Evolutionary conservation across 345 rosid genomes (phyloP).

Genomic region (Eucalyptus sideroxylon): DNA sequence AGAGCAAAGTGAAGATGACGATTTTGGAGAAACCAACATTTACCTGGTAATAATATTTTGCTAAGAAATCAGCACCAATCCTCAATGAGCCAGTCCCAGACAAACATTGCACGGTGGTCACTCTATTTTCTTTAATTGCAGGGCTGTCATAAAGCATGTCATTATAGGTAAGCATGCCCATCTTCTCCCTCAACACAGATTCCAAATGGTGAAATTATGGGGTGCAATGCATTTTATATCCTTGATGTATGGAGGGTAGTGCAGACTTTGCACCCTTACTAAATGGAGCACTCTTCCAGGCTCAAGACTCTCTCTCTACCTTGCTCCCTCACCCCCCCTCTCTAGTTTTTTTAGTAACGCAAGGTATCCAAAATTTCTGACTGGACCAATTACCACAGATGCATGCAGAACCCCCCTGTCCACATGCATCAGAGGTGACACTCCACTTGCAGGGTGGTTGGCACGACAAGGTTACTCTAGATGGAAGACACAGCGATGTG

Average conservation of each 20-base stretch:
- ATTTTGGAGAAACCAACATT: not conserved
- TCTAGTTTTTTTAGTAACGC: not conserved
- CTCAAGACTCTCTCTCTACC: not conserved
- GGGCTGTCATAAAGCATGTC: conserved; percentile 2
- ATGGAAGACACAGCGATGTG: not conserved
- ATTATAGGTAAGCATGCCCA: not conserved
- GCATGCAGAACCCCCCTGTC: not conserved
- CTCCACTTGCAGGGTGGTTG: not conserved
- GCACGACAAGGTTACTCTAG: not conserved
- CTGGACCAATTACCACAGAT: not conserved
- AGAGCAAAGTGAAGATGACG: not conserved
- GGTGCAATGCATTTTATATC: not conserved
- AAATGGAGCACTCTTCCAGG: not conserved
- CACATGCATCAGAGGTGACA: not conserved
- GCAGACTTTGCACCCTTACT: not conserved
- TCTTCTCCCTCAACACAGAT: not conserved
- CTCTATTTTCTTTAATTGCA: conserved; percentile 18
- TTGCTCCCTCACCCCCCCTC: not conserved
- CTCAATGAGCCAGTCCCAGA: conserved; percentile 23
- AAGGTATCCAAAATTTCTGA: not conserved
- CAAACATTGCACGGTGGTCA: conserved; percentile 24
- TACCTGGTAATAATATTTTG: conserved; percentile 16
- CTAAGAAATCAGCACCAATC: conserved; percentile 24
- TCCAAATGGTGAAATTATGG: not conserved
- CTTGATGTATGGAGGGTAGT: not conserved